A percentile compares a stretch with the other conserved stretches of the same genome.
phyloP scores from a whole-genome alignment of 108 stramenopile species.

The Skeletonema grethae region DNA sequence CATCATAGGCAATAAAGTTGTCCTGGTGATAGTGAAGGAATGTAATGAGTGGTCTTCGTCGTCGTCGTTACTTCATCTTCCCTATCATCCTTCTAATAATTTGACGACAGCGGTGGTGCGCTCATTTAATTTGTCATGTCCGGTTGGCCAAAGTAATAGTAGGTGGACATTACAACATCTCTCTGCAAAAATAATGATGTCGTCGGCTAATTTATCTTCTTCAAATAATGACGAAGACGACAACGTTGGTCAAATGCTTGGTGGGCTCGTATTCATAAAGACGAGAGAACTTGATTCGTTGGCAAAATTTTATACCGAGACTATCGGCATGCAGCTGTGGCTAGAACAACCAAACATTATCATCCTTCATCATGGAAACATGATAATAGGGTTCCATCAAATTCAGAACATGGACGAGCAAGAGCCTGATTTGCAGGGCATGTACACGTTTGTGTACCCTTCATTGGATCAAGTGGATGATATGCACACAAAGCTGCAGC shows the following conservation, averaged over 20 bases:
- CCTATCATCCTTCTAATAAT: no score
- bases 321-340: slow-evolving; percentile 31
- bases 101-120: no score
- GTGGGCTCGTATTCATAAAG: slow-evolving; percentile 42
- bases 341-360: slow-evolving; percentile 50
- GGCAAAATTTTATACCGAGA: slow-evolving; percentile 26
- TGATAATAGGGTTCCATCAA: slow-evolving; percentile 50
- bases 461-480: slow-evolving; percentile 39
- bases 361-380: slow-evolving; percentile 41
- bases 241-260: slow-evolving; percentile 47
- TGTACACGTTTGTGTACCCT: slow-evolving; percentile 54
- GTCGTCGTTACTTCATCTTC: no score
- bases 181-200: not conserved
- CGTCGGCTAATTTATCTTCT: slow-evolving; percentile 19
- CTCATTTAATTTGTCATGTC: no score
- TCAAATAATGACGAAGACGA: not conserved
- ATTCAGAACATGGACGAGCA: slow-evolving; percentile 5
- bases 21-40: no score
- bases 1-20: no score
- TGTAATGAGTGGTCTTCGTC: no score
- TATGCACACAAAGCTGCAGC: slow-evolving; percentile 30
- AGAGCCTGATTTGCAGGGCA: slow-evolving; percentile 40
- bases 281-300: slow-evolving; percentile 24
- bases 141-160: not conserved
- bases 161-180: not conserved